Evolutionary conservation across 768 basidiomycete species (phyloP).

Genomic region (Mycena epipterygia): DNA sequence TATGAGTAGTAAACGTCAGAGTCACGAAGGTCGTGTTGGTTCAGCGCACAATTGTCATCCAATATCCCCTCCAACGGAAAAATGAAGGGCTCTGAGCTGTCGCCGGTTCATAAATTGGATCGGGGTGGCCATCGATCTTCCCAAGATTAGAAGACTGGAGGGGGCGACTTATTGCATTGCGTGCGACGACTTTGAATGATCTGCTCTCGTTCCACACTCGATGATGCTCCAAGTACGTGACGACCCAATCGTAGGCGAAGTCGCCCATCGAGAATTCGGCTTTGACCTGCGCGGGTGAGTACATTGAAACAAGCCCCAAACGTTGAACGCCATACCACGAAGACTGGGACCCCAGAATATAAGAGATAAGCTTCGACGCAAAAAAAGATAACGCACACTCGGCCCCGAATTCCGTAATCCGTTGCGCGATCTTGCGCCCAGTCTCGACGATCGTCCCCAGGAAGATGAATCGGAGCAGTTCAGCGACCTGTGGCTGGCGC

Average conservation of each 20-base stretch:
- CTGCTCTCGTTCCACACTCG: constrained; percentile 32
- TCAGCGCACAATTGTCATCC: constrained; percentile 32
- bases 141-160: constrained; percentile 5
- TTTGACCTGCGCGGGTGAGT: neutral
- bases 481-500: neutral
- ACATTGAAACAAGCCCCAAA: neutral
- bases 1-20: too few relatives aligned
- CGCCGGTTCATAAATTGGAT: constrained; percentile 29
- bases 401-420: neutral
- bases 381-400: neutral
- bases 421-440: neutral
- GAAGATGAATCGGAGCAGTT: constrained; percentile 24
- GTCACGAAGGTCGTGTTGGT: too few relatives aligned
- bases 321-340: neutral
- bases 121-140: constrained; percentile 19
- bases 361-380: neutral
- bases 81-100: constrained; percentile 22
- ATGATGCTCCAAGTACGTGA: constrained; percentile 25
- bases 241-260: constrained; percentile 33
- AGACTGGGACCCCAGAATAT: neutral
- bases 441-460: constrained; percentile 23
- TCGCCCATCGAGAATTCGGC: constrained; percentile 21
- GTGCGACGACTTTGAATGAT: constrained; percentile 31
- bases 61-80: constrained; percentile 32
- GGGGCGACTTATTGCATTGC: constrained; percentile 16